These are phyloP conservation scores for Kandelia obovata DNA, from an alignment of 345 rosid species.

Conservation along the genomic window DNA sequence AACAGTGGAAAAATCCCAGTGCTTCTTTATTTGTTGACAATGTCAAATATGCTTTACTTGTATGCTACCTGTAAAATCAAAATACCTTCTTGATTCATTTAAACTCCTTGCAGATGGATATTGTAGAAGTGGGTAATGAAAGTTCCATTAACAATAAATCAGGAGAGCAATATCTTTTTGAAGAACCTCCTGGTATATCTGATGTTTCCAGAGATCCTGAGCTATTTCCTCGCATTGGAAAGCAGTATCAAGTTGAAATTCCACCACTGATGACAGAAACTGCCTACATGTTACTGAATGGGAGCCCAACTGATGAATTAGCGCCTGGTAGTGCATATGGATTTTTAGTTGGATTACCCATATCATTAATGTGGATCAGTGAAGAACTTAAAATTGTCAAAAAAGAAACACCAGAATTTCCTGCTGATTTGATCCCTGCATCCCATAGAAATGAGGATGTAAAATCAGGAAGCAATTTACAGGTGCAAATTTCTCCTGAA, in stretches of 20 bases:
- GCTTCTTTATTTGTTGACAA: not conserved
- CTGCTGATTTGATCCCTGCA: conserved; percentile 8
- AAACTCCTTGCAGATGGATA: conserved; percentile 38
- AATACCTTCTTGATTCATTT: conserved; percentile 7
- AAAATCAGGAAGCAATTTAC: conserved; percentile 18
- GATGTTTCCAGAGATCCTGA: conserved; percentile 41
- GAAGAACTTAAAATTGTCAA: conserved; percentile 22
- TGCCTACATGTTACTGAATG: conserved; percentile 9
- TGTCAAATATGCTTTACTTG: not conserved
- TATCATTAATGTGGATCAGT: conserved; percentile 47
- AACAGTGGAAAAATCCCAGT: not conserved
- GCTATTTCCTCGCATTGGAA: conserved; percentile 54
- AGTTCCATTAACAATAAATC: conserved; percentile 29
- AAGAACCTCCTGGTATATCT: conserved; percentile 29
- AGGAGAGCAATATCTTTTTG: conserved; percentile 29
- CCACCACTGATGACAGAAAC: conserved; percentile 36
- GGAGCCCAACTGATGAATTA: conserved; percentile 16
- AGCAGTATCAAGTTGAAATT: conserved; percentile 48
- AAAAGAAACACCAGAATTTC: conserved; percentile 21
- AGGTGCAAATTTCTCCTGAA: not conserved
- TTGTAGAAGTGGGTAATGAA: conserved; percentile 23
- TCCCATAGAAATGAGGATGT: conserved; percentile 10
- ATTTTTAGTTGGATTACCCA: conserved; percentile 43
- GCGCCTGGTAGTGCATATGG: conserved; percentile 10
- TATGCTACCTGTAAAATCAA: not conserved